A percentile compares a stretch with the other conserved stretches of the same genome.
Conservation (phyloP, 495 filamentous ascomycete genomes). For the Jackrogersella minutella region DNA sequence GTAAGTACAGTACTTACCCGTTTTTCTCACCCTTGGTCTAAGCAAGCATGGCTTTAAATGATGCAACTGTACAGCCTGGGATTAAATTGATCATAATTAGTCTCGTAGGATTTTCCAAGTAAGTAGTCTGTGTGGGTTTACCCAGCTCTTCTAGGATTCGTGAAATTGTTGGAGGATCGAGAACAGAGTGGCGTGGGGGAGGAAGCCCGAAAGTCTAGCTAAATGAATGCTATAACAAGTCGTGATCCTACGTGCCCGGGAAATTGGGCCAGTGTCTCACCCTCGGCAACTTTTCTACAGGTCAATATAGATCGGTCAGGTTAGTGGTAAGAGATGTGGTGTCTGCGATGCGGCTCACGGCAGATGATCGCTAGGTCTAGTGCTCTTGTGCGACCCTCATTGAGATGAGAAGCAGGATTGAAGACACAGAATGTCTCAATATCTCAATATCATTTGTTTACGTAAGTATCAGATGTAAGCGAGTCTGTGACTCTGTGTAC, state of each 20-base stretch:
- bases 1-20: slow-evolving; percentile 20
- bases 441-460: slow-evolving; percentile 21
- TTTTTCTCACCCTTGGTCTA: slow-evolving; percentile 1
- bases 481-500: too few relatives aligned
- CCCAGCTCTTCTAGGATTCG: background rate
- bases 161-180: slow-evolving; percentile 9
- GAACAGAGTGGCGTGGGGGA: background rate
- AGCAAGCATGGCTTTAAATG: background rate
- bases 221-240: background rate
- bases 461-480: slow-evolving; percentile 20
- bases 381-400: background rate
- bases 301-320: slow-evolving; percentile 8
- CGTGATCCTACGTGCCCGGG: slow-evolving; percentile 1
- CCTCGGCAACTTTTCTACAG: slow-evolving; percentile 3
- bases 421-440: background rate
- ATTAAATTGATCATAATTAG: background rate
- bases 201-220: slow-evolving; percentile 7
- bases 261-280: slow-evolving; percentile 8
- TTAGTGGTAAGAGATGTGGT: slow-evolving; percentile 23
- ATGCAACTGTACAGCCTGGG: slow-evolving; percentile 6
- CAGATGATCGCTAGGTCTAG: slow-evolving; percentile 26
- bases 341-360: slow-evolving; percentile 24
- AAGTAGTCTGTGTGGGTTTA: background rate
- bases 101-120: background rate
- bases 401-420: background rate